Evolutionary conservation across 805 yeast species (phyloP), one percentile per base, ranked within the genome.

Genomic region (Metschnikowia peoriensis): DNA sequence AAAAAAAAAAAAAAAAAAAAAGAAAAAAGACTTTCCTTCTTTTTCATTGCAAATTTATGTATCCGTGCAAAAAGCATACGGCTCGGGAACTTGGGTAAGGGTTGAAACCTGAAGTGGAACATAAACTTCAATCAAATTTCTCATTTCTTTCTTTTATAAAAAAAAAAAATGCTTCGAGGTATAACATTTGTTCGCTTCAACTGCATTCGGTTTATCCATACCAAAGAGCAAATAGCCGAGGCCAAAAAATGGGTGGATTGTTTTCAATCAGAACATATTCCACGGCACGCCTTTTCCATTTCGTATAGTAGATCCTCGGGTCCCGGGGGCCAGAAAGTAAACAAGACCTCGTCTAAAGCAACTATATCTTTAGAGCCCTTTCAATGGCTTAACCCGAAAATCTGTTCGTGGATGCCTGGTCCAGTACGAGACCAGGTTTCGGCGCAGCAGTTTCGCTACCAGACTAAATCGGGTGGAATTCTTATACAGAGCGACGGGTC

Each of bases 321-420:
- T 0, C 89, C 96, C 0, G 96, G 96, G 1, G 96, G 96, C 0
- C 96, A 89, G 60, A 86, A 89, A 62, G 96, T 89, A 10, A 89
- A 89, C 66, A 89, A 89, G 60, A 76, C 84, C 9, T 77, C 79
- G 32, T 78, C 88, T 1, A 85, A 88, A 61, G 89, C 91, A 7
- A 84, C 89, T 0, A 63, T 89, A 16, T 70, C 80, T 6, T 60
- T 85, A 51, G 67, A 64, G 7, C 66, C 73, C 0, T 66, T 66
- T 5, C 65, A 72, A 37, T 77, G 89, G 78, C 66, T 75, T 1
- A 56, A 61, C 1, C 78, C 79, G 1, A 62, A 61, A 40, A 59
- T 57, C 29, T 70, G 76, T 47, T 53, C 61, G 6, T 86, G 92
- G 91, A 75, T 88, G 4, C 93, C 94, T 0, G 54, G 50, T 5